Conservation (phyloP, 2,329 filamentous ascomycete species). For the Talaromyces sp. region DNA sequence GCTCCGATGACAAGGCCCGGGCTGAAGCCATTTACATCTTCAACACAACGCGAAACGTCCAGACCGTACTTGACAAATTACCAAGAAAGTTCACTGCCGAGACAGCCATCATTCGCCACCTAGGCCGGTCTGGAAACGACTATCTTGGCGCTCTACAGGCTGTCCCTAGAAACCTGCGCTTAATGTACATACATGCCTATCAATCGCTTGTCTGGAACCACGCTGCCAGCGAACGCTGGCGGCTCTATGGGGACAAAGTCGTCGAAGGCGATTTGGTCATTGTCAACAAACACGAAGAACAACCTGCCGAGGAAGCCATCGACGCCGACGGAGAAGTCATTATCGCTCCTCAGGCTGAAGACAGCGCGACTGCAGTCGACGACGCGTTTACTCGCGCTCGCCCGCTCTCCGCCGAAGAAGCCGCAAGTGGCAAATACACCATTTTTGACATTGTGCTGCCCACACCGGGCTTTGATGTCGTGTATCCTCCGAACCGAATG, state of each 20-base stretch:
- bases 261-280: conserved; percentile 83
- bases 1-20: conserved; percentile 70
- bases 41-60: conserved; percentile 54
- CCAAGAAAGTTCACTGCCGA: conserved; percentile 82
- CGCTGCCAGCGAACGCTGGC: conserved; percentile 75
- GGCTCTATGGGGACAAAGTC: conserved; percentile 65
- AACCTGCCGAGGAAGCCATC: conserved; percentile 43
- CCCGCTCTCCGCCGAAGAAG: conserved; percentile 70
- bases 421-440: conserved; percentile 65
- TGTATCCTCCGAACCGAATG: conserved; percentile 79
- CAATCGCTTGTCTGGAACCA: conserved; percentile 94
- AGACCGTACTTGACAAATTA: conserved; percentile 60
- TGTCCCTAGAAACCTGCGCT: conserved; percentile 74
- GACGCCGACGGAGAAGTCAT: conserved; percentile 63
- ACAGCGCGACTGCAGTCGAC: conserved; percentile 49
- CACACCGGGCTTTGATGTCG: conserved; percentile 82
- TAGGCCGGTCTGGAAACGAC: conserved; percentile 58
- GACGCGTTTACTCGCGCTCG: conserved; percentile 65
- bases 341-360: conserved; percentile 53
- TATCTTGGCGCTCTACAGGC: conserved; percentile 73
- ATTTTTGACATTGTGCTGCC: conserved; percentile 89
- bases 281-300: conserved; percentile 50
- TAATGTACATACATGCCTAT: conserved; percentile 97
- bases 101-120: conserved; percentile 68
- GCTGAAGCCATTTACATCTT: conserved; percentile 75